These are phyloP conservation scores for Quaeritorhiza haematococci DNA, from an alignment of 371 early-diverging fungal species.

Conservation along the genomic window DNA sequence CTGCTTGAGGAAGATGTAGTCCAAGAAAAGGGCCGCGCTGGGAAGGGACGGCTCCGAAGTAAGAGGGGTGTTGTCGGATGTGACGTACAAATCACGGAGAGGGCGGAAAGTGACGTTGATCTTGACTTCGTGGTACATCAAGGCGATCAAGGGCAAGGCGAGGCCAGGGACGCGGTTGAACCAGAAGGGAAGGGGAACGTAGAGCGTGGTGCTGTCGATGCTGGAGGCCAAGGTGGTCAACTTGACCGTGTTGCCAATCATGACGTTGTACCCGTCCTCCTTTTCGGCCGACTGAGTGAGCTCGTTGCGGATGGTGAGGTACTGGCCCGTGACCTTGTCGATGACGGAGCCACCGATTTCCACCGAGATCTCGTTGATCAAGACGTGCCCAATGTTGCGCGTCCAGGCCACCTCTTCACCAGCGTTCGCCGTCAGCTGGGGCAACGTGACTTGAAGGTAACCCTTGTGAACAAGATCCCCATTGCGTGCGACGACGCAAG, in stretches of 20 bases:
- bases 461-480: not conserved
- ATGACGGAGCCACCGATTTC: constrained; percentile 3
- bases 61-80: not conserved
- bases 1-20: constrained; percentile 9
- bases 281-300: constrained; percentile 7
- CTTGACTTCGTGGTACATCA: too few relatives aligned
- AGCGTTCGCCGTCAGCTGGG: too few relatives aligned
- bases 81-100: not conserved
- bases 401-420: not conserved
- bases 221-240: not conserved
- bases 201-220: not conserved
- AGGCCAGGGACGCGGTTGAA: constrained; percentile 2
- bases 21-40: not conserved
- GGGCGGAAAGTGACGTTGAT: constrained; percentile 1
- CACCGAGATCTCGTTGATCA: not conserved
- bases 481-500: constrained; percentile 1
- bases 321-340: constrained; percentile 3
- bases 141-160: constrained; percentile 3
- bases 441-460: not conserved
- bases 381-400: constrained; percentile 1
- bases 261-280: constrained; percentile 4
- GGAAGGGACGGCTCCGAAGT: not conserved
- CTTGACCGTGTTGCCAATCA: constrained; percentile 3
- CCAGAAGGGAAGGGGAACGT: not conserved
- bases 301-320: constrained; percentile 2